Evolutionary conservation across 1,139 yeast species (phyloP), one percentile per base, ranked within the genome.

Genomic region (Kodamaea plutei): DNA sequence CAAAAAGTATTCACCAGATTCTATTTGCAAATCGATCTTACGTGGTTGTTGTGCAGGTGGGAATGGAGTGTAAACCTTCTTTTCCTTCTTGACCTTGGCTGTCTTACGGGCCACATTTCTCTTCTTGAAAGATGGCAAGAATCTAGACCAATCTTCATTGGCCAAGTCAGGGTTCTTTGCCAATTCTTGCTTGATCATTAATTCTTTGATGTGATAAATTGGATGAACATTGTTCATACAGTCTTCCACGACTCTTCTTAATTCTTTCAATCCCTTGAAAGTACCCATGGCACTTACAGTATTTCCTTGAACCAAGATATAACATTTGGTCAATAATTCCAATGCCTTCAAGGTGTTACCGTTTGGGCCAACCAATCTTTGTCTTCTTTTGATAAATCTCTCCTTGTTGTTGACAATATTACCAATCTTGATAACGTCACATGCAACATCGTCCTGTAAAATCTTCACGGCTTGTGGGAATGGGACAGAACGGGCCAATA

Each of bases 211-310:
- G 55, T 93, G 91, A 61, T 91, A 91, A 41, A 91, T 91, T 8
- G 99, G 99, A 57, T 91, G 99, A 12, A 91, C 72, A 51, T 91
- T 91, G 53, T 73, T 77, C 99, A 91, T 91, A 60, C 98, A 91
- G 54, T 91, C 98, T 55, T 91, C 98, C 22, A 91, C 95, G 20
- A 91, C 89, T 53, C 97, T 75, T 58, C 98, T 78, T 7, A 87
- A 79, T 43, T 84, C 95, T 56, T 93, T 91, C 43, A 91, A 68
- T 3, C 98, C 98, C 54, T 84, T 85, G 63, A 68, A 89, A 14
- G 96, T 93, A 8, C 99, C 99, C 98, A 91, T 91, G 15, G 84
- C 93, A 38, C 96, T 79, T 4, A 91, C 99, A 1, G 99, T 91
- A 56, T 84, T 88, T 53, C 99, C 99, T 61, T 91, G 99, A 5